A percentile compares a stretch with the other conserved stretches of the same genome.
These are phyloP conservation scores for Cladophialophora carrionii DNA, from an alignment of 2,329 filamentous ascomycete species.

Conservation along the genomic window DNA sequence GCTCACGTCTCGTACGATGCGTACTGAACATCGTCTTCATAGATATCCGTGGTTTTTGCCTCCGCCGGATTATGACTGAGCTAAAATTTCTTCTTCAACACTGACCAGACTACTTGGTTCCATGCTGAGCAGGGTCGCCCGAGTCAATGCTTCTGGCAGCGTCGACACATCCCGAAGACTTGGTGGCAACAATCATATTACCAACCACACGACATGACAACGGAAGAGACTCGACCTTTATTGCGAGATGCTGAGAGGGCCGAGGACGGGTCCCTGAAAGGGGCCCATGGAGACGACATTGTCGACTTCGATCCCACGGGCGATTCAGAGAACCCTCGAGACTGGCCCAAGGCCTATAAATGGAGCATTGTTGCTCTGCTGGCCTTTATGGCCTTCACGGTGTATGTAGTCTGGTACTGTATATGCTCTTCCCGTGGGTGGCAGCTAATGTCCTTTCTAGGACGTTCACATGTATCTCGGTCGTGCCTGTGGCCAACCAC, in stretches of 20 bases:
- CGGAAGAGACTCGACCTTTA: constrained; percentile 31
- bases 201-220: constrained; percentile 8
- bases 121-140: background rate
- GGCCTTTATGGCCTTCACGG: constrained; percentile 37
- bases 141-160: background rate
- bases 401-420: constrained; percentile 28
- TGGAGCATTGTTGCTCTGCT: constrained; percentile 36
- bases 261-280: background rate
- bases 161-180: background rate
- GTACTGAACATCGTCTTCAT: background rate
- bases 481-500: constrained; percentile 58
- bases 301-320: constrained; percentile 36
- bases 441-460: constrained; percentile 41
- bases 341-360: constrained; percentile 37
- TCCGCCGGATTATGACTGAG: background rate
- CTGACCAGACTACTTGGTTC: background rate
- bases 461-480: constrained; percentile 61
- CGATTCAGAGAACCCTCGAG: constrained; percentile 38
- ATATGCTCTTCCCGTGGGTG: background rate
- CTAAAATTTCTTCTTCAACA: background rate
- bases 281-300: constrained; percentile 19
- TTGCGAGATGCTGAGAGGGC: constrained; percentile 17
- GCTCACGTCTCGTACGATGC: background rate
- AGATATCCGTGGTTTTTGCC: background rate
- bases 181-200: background rate